These are phyloP conservation scores for Tylopilus subfusipes DNA, from an alignment of 768 basidiomycete species.

Conservation along the genomic window DNA sequence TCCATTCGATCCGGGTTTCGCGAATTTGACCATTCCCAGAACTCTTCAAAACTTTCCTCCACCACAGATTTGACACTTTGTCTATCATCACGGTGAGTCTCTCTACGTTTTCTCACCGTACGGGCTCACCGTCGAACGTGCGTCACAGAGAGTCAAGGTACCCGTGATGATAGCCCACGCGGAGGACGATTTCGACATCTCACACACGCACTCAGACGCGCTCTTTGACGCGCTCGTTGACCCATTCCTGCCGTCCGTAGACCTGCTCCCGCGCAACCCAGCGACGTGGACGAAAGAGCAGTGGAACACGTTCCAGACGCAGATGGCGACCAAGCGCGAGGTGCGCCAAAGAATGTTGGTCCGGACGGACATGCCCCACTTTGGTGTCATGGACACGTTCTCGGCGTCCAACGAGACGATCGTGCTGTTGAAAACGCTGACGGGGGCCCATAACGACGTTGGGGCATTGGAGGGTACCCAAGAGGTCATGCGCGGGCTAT, in stretches of 20 bases:
- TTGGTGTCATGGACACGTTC: conserved; percentile 57
- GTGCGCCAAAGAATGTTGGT: conserved; percentile 45
- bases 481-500: conserved; percentile 44
- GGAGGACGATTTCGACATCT: conserved; percentile 71
- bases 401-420: conserved; percentile 43
- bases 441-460: conserved; percentile 58
- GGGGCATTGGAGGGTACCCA: conserved; percentile 66
- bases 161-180: conserved; percentile 75
- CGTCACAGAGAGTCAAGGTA: conserved; percentile 55
- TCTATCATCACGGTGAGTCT: conserved; percentile 53
- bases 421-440: conserved; percentile 52
- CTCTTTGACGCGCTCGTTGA: conserved; percentile 70
- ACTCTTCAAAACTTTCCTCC: conserved; percentile 50
- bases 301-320: conserved; percentile 42
- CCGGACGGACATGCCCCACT: conserved; percentile 41
- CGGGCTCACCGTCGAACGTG: neutral
- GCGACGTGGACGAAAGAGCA: conserved; percentile 35
- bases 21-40: conserved; percentile 34
- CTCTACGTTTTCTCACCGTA: neutral
- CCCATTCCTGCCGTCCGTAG: conserved; percentile 52
- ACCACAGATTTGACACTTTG: conserved; percentile 61
- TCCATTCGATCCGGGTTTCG: neutral
- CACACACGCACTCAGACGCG: conserved; percentile 59
- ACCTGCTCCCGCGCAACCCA: conserved; percentile 34
- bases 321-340: conserved; percentile 38